Percentiles rank a stretch among this genome's conserved stretches.
phyloP scores from a whole-genome alignment of 805 yeast species.

The Pichia manshurica region DNA sequence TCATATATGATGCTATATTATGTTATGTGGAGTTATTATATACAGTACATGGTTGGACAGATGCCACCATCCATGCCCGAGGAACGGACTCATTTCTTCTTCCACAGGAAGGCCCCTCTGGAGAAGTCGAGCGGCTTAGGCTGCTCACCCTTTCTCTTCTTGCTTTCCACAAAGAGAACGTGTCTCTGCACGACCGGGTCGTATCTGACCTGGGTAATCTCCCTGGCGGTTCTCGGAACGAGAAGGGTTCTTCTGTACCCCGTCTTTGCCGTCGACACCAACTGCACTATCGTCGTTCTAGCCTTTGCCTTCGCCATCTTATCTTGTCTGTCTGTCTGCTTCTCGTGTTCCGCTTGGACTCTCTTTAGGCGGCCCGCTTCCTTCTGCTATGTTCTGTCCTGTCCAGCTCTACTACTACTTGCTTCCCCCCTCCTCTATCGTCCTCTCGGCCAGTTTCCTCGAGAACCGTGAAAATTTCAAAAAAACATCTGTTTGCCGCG shows the following conservation, averaged over 20 bases:
- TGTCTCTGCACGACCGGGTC: slow-evolving; percentile 88
- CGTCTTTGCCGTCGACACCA: slow-evolving; percentile 84
- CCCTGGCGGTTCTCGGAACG: slow-evolving; percentile 76
- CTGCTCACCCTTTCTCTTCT: slow-evolving; percentile 70
- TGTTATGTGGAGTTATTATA: too few species aligned
- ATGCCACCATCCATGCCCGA: neutral
- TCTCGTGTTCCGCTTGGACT: neutral
- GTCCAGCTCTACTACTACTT: too few species aligned
- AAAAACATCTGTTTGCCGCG: too few species aligned
- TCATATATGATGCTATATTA: too few species aligned
- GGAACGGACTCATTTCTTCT: slow-evolving; percentile 22
- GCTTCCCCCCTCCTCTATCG: too few species aligned
- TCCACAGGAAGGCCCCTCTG: slow-evolving; percentile 36
- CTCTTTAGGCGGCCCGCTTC: too few species aligned
- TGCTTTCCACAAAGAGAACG: slow-evolving; percentile 82
- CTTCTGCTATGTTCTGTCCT: too few species aligned
- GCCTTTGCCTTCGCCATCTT: slow-evolving; percentile 52
- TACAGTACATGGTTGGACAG: neutral
- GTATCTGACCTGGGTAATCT: slow-evolving; percentile 75
- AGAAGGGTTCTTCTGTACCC: slow-evolving; percentile 79
- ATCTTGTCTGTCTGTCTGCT: neutral
- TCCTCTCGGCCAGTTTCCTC: too few species aligned
- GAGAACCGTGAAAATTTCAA: too few species aligned
- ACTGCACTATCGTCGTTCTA: slow-evolving; percentile 75
- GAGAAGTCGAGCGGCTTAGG: slow-evolving; percentile 44